Evolutionary conservation across 805 yeast species (phyloP).

Genomic region (Hanseniaspora mollemarum): DNA sequence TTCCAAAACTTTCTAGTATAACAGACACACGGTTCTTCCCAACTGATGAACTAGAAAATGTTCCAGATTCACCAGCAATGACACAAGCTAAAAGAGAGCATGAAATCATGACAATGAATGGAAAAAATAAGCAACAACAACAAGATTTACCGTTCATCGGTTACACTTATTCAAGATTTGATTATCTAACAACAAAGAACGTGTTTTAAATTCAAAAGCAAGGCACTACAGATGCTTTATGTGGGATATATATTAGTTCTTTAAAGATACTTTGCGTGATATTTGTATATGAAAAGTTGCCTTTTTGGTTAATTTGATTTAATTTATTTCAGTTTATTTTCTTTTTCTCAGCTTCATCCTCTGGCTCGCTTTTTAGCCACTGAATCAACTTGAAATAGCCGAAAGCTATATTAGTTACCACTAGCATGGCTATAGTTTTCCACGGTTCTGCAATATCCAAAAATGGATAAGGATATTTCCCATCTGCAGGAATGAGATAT

Average conservation of each 20-base stretch:
- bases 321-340: no score
- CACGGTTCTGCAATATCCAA: slow-evolving; percentile 40
- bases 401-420: slow-evolving; percentile 35
- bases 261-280: background rate
- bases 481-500: slow-evolving; percentile 36
- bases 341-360: background rate
- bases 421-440: slow-evolving; percentile 39
- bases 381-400: slow-evolving; percentile 27
- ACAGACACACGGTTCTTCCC: slow-evolving; percentile 98
- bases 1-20: slow-evolving; percentile 79
- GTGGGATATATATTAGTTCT: background rate
- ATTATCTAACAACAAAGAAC: slow-evolving; percentile 72
- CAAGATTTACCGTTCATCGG: slow-evolving; percentile 96
- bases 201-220: slow-evolving; percentile 27
- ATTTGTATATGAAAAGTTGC: background rate
- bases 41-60: slow-evolving; percentile 87
- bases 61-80: slow-evolving; percentile 78
- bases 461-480: slow-evolving; percentile 57
- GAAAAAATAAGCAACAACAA: slow-evolving; percentile 33
- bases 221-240: no score
- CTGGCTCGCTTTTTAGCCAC: slow-evolving; percentile 20
- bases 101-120: slow-evolving; percentile 33
- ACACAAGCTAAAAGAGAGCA: slow-evolving; percentile 47
- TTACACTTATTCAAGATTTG: slow-evolving; percentile 90
- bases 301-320: background rate